Conservation (phyloP, 2,329 filamentous ascomycete species). For the Curvularia verruculosa region DNA sequence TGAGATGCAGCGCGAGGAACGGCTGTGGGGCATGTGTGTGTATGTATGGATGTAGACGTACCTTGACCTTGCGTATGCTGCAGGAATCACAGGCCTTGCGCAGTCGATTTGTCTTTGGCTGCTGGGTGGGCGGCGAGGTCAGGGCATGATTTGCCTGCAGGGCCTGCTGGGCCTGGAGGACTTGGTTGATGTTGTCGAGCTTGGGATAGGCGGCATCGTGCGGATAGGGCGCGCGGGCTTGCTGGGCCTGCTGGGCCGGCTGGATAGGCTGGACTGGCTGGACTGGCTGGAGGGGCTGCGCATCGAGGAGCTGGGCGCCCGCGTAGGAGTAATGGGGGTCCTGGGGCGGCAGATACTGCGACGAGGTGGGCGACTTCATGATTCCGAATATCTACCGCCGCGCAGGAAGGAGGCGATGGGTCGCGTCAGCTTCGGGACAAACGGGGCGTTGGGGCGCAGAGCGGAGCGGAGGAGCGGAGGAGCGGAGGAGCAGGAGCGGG, state of each 20-base stretch:
- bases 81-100: constrained; percentile 52
- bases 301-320: constrained; percentile 15
- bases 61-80: constrained; percentile 52
- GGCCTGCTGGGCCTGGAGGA: constrained; percentile 46
- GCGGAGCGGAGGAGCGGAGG: no score
- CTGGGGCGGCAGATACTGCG: constrained; percentile 27
- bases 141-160: constrained; percentile 45
- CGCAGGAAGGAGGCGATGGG: constrained; percentile 16
- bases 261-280: background rate
- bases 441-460: constrained; percentile 3
- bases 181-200: constrained; percentile 46
- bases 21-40: constrained; percentile 1
- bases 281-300: background rate
- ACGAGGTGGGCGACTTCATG: constrained; percentile 21
- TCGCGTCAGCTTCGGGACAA: constrained; percentile 16
- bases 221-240: constrained; percentile 28
- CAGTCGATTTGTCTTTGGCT: constrained; percentile 46
- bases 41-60: no score
- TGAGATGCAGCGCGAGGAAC: background rate
- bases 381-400: constrained; percentile 25
- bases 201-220: constrained; percentile 40
- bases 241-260: constrained; percentile 17
- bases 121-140: constrained; percentile 24
- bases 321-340: constrained; percentile 44
- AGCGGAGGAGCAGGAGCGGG: no score